Percentiles rank a stretch among this genome's conserved stretches.
phyloP scores from a whole-genome alignment of 768 basidiomycete species.

The Kwoniella sp. region DNA sequence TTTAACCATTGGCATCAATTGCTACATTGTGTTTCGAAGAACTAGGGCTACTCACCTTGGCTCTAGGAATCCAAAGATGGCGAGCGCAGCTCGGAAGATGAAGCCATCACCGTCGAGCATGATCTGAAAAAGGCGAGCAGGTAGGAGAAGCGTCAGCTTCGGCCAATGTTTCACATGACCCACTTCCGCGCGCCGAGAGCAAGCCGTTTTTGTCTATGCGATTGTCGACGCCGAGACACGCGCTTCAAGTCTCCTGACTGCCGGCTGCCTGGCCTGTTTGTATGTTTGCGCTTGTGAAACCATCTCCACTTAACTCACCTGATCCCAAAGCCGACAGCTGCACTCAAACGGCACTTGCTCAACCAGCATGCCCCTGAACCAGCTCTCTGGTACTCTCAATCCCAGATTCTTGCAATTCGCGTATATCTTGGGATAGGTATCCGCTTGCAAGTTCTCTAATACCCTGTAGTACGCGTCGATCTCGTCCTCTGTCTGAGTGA shows the following conservation, averaged over 20 bases:
- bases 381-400: constrained; percentile 50
- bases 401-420: constrained; percentile 55
- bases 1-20: not conserved
- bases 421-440: constrained; percentile 53
- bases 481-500: constrained; percentile 46
- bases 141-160: not conserved
- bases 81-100: constrained; percentile 52
- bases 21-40: not conserved
- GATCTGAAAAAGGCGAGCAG: constrained; percentile 36
- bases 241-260: not conserved
- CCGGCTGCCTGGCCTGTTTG: too few relatives aligned
- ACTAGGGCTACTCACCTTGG: constrained; percentile 39
- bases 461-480: constrained; percentile 54
- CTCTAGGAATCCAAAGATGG: constrained; percentile 54
- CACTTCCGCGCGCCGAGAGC: too few relatives aligned
- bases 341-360: constrained; percentile 55
- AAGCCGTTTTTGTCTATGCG: too few relatives aligned
- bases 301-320: constrained; percentile 28
- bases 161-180: too few relatives aligned
- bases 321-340: constrained; percentile 52
- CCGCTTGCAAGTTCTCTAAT: constrained; percentile 54
- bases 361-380: constrained; percentile 51
- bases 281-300: not conserved
- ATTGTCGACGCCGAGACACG: not conserved
- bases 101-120: constrained; percentile 53